Evolutionary conservation across 2,329 filamentous ascomycete species (phyloP), one percentile per base, ranked within the genome.

Genomic region (Sclerotinia nivalis): DNA sequence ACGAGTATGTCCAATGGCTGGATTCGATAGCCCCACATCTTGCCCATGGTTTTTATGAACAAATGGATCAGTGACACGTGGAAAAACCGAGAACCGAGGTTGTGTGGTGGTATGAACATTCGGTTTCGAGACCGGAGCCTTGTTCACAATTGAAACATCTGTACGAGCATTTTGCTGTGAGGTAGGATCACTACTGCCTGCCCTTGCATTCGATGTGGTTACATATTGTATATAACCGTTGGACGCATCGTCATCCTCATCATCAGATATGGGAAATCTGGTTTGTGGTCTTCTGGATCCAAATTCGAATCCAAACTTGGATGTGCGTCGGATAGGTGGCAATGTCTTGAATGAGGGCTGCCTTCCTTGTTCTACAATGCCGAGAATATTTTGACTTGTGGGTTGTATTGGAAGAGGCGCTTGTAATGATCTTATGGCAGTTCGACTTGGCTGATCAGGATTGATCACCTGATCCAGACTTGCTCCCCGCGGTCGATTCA

Each of bases 241-340:
- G 4, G 31, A 18, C 1, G 7, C 50, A 25, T 50, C 31, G 7
- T 61, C 66, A 15, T 76, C 75, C 25, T 75, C 74, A 34, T 76
- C 75, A 52, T 70, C 66, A 15, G 76, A 74, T 69, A 74, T 72
- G 34, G 76, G 69, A 60, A 76, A 75, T 67, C 74, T 74, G 69
- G 72, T 71, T 66, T 75, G 73, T 72, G 77, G 72, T 71, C 76
- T 67, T 72, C 76, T 71, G 67, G 77, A 70, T 69, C 75, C 72
- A 75, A 80, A 76, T 70, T 76, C 71, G n/a, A 83, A 74, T 55
- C 84, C 84, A 77, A 89, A 86, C 4, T 85, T 86, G 22, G 87
- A 89, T 20, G 82, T 83, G 45, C 86, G 82, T 59, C 86, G 83
- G 70, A 89, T 88, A 1, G 86, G 86, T 4, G 88, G 87, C 50